Conservation (phyloP, 2,329 filamentous ascomycete genomes). For the Phyllosticta citribraziliensis region DNA sequence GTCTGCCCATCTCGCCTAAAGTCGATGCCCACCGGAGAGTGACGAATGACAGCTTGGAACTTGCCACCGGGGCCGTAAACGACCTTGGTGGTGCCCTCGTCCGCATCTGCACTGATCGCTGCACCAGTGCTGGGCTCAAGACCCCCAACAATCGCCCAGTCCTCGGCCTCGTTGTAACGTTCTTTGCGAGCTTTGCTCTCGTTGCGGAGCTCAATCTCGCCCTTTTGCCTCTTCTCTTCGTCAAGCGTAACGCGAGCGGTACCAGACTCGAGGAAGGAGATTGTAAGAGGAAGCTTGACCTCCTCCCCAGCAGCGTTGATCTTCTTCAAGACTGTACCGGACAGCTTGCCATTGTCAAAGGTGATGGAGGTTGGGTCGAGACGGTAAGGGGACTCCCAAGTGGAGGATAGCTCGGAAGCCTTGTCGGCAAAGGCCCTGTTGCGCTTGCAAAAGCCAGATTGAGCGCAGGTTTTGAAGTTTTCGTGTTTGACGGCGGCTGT, state of each 20-base stretch:
- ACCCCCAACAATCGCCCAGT: constrained; percentile 79
- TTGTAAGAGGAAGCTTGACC: constrained; percentile 68
- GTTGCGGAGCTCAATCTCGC: constrained; percentile 79
- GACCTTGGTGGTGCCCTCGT: constrained; percentile 56
- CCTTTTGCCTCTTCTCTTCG: constrained; percentile 81
- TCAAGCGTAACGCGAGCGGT: constrained; percentile 81
- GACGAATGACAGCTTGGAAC: constrained; percentile 75
- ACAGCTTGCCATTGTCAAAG: constrained; percentile 70
- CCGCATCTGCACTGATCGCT: constrained; percentile 55
- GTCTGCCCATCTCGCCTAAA: constrained; percentile 75
- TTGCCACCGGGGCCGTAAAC: constrained; percentile 66
- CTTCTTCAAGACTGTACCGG: constrained; percentile 73
- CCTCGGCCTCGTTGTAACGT: constrained; percentile 83
- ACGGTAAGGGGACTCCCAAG: constrained; percentile 73
- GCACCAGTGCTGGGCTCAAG: constrained; percentile 63
- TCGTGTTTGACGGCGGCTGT: constrained; percentile 68
- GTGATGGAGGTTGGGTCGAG: constrained; percentile 61
- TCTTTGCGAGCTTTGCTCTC: constrained; percentile 79
- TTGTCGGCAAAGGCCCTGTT: constrained; percentile 84
- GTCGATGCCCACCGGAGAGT: constrained; percentile 73
- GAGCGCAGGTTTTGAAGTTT: constrained; percentile 93
- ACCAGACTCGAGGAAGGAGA: constrained; percentile 85
- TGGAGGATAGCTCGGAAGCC: constrained; percentile 52
- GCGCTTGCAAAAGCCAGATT: constrained; percentile 94
- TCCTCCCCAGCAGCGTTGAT: constrained; percentile 55